Percentiles rank a stretch among this genome's conserved stretches.
phyloP scores from a whole-genome alignment of 768 basidiomycete species.

The Mycena filopes region DNA sequence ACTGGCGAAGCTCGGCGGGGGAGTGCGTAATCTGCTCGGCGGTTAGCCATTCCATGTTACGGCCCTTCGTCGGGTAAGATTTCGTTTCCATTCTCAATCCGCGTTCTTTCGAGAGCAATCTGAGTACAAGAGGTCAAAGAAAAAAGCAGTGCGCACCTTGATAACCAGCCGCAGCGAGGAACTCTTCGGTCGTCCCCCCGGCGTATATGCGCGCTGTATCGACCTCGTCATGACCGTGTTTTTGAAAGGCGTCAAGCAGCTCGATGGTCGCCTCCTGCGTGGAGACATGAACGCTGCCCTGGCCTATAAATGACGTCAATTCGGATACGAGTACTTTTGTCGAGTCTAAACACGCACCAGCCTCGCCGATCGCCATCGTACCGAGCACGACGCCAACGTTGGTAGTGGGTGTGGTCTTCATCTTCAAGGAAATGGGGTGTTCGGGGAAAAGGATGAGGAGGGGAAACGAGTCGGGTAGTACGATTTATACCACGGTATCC shows the following conservation, averaged over 20 bases:
- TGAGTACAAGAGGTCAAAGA: too few species aligned
- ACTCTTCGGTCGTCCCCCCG: slow-evolving; percentile 37
- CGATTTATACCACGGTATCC: too few species aligned
- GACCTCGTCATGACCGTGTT: slow-evolving; percentile 58
- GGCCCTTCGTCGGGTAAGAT: slow-evolving; percentile 47
- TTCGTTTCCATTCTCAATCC: slow-evolving; percentile 60
- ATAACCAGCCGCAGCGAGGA: slow-evolving; percentile 52
- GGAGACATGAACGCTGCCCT: not conserved
- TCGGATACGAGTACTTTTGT: too few species aligned
- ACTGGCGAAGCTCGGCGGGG: slow-evolving; percentile 32
- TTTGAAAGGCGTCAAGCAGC: slow-evolving; percentile 57
- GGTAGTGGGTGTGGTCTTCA: slow-evolving; percentile 6
- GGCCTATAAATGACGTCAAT: too few species aligned
- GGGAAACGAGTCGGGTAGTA: too few species aligned
- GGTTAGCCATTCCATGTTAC: slow-evolving; percentile 13
- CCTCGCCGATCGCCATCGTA: slow-evolving; percentile 7
- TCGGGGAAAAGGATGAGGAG: too few species aligned
- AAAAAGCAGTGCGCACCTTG: too few species aligned
- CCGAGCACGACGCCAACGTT: slow-evolving; percentile 9
- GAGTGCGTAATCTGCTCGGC: slow-evolving; percentile 11
- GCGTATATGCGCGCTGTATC: slow-evolving; percentile 28
- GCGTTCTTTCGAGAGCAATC: slow-evolving; percentile 53
- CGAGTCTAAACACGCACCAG: not conserved
- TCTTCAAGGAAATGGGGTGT: not conserved
- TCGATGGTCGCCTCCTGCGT: not conserved